phyloP scores from a whole-genome alignment of 2,329 filamentous ascomycete species.

The Paradendryphiella salina region DNA sequence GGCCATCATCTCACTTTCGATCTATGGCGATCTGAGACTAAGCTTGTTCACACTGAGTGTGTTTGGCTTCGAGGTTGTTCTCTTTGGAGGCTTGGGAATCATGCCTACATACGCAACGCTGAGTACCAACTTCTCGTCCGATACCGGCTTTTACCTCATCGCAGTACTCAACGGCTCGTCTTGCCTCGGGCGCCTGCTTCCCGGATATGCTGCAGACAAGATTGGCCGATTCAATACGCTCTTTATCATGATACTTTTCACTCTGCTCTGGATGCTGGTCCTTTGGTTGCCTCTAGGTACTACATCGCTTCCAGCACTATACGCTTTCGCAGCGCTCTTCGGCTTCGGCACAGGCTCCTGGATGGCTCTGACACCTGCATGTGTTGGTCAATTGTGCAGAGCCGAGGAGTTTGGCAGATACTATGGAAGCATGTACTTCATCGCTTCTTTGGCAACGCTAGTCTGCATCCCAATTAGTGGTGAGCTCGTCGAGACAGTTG shows the following conservation, averaged over 20 bases:
- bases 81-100: conserved; percentile 48
- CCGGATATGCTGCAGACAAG: conserved; percentile 48
- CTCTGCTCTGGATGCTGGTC: conserved; percentile 43
- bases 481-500: conserved; percentile 41
- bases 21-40: conserved; percentile 41
- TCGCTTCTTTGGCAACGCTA: conserved; percentile 42
- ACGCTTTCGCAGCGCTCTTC: conserved; percentile 50
- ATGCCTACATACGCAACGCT: conserved; percentile 50
- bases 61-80: conserved; percentile 45
- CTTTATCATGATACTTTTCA: conserved; percentile 42
- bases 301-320: conserved; percentile 40
- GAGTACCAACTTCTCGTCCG: conserved; percentile 38
- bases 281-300: conserved; percentile 44
- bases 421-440: conserved; percentile 54
- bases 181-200: conserved; percentile 47
- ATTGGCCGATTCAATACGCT: conserved; percentile 50
- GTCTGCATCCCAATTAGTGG: conserved; percentile 45
- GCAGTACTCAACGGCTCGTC: conserved; percentile 49
- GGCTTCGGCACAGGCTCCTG: conserved; percentile 55
- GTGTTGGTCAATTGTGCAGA: conserved; percentile 54
- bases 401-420: conserved; percentile 55
- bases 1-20: conserved; percentile 42
- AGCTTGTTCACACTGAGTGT: conserved; percentile 43
- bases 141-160: conserved; percentile 45
- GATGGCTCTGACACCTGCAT: conserved; percentile 52